Evolutionary conservation across 305 asterid genomes (phyloP).

Genomic region (Fraxinus sp.): DNA sequence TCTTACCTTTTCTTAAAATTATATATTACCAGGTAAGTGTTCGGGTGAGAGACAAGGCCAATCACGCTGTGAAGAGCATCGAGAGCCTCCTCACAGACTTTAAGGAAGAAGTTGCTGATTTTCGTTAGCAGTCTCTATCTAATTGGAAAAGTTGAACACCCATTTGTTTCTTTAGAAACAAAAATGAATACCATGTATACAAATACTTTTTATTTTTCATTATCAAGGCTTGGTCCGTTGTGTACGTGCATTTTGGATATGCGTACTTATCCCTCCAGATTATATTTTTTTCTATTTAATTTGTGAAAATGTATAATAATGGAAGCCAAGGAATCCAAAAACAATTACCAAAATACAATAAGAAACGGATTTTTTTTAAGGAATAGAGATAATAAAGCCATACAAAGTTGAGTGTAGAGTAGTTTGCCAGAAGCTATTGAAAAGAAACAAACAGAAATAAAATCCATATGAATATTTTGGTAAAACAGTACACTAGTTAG

Average conservation of each 20-base stretch:
- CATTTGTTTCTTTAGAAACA: neutral
- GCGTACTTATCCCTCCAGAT: neutral
- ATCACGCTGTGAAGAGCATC: conserved; percentile 33
- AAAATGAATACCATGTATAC: neutral
- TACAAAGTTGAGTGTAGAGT: neutral
- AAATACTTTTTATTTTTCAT: neutral
- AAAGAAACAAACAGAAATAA: neutral
- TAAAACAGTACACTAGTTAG: neutral
- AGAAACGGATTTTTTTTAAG: neutral
- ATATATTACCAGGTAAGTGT: conserved; percentile 42
- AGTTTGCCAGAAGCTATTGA: neutral
- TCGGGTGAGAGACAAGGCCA: conserved; percentile 45
- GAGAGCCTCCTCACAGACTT: conserved; percentile 44
- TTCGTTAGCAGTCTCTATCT: conserved; percentile 28
- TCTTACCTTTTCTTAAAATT: neutral
- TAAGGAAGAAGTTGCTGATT: conserved; percentile 43
- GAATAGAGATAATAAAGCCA: neutral
- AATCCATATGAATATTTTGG: neutral
- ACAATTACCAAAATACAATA: neutral
- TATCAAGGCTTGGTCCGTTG: neutral
- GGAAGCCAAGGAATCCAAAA: neutral
- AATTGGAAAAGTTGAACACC: neutral
- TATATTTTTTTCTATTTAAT: neutral
- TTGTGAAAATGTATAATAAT: neutral
- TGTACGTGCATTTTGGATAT: neutral